A percentile compares a stretch with the other conserved stretches of the same genome.
These are phyloP conservation scores for Leishmania major DNA, from an alignment of 208 protist species.

Conservation along the genomic window DNA sequence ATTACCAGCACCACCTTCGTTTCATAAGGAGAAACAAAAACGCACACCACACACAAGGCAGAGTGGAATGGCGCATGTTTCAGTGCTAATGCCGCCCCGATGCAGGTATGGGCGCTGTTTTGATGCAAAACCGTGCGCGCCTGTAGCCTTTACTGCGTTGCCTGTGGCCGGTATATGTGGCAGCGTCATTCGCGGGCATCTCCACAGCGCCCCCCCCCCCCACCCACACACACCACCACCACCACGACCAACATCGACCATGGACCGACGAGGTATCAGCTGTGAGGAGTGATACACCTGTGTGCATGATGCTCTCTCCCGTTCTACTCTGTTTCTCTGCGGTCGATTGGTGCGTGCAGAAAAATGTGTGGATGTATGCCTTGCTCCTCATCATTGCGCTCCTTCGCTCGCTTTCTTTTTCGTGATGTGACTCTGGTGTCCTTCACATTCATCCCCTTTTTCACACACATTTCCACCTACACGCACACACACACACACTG, in stretches of 20 bases:
- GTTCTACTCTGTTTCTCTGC: background rate
- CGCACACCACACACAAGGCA: too few species aligned
- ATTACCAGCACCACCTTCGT: background rate
- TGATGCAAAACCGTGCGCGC: background rate
- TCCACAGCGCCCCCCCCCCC: background rate
- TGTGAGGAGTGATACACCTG: background rate
- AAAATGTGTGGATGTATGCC: background rate
- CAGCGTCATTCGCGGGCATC: background rate
- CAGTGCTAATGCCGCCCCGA: background rate
- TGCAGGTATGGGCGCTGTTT: background rate
- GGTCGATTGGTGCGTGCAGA: background rate
- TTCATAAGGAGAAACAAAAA: background rate
- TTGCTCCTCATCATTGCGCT: background rate
- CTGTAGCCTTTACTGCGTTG: background rate
- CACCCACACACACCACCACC: too few species aligned
- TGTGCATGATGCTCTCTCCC: background rate
- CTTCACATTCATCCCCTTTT: background rate
- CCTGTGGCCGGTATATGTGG: background rate
- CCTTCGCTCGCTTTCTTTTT: background rate
- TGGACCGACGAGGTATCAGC: background rate
- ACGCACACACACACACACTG: too few species aligned
- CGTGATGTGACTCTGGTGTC: background rate
- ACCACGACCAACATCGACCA: background rate
- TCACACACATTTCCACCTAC: too few species aligned
- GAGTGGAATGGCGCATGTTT: background rate